Conservation (phyloP, 2,329 filamentous ascomycete species). For the Diaporthe destruens region DNA sequence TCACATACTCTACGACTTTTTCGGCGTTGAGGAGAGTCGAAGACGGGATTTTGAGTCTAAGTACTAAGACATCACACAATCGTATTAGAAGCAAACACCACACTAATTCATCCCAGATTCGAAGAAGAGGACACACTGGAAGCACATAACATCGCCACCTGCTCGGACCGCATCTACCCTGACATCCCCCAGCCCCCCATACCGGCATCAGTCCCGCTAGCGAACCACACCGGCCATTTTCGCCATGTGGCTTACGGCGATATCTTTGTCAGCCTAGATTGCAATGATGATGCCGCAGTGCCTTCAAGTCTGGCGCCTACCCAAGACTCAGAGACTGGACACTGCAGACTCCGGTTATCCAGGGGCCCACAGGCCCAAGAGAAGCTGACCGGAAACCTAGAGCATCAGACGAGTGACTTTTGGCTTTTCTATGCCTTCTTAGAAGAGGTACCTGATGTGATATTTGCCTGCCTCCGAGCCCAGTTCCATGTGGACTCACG, state of each 20-base stretch:
- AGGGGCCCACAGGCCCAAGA: neutral
- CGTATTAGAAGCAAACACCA: no score
- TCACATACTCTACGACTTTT: conserved; percentile 42
- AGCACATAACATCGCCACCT: conserved; percentile 27
- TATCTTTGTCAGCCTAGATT: conserved; percentile 26
- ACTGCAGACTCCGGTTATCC: conserved; percentile 7
- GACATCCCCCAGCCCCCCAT: conserved; percentile 38
- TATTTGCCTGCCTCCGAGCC: neutral
- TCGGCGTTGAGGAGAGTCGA: conserved; percentile 39
- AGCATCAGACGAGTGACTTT: conserved; percentile 35
- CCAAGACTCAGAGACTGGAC: neutral
- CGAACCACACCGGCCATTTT: conserved; percentile 38
- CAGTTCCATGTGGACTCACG: conserved; percentile 38
- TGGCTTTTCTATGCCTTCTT: conserved; percentile 15
- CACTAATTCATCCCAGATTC: conserved; percentile 18
- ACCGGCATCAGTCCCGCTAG: conserved; percentile 30
- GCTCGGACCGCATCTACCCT: conserved; percentile 42
- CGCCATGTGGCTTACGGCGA: conserved; percentile 41
- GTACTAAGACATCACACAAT: conserved; percentile 23
- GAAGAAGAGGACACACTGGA: conserved; percentile 4
- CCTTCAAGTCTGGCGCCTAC: neutral
- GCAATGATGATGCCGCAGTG: neutral
- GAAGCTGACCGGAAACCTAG: neutral
- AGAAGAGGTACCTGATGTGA: conserved; percentile 5
- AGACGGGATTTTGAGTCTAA: conserved; percentile 40